phyloP scores from a whole-genome alignment of 2,329 filamentous ascomycete species.

The Fusarium humuli region DNA sequence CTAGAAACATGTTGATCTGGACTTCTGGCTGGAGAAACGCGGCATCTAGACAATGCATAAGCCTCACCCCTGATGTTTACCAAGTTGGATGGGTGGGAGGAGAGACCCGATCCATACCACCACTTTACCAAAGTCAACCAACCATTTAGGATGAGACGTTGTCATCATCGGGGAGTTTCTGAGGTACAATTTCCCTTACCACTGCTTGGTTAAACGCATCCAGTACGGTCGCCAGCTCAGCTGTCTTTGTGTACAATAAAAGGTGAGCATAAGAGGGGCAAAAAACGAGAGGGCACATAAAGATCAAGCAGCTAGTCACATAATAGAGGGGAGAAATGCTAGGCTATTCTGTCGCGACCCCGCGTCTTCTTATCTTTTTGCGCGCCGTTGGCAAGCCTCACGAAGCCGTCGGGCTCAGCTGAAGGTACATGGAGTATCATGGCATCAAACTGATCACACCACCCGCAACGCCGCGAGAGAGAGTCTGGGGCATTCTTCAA shows the following conservation, averaged over 20 bases:
- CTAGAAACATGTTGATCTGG: background rate
- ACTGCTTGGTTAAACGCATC: background rate
- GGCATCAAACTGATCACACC: background rate
- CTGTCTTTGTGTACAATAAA: background rate
- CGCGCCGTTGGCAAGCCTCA: background rate
- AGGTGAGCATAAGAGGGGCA: background rate
- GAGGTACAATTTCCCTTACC: background rate
- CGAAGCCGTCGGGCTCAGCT: background rate
- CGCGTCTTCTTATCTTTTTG: background rate
- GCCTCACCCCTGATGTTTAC: background rate
- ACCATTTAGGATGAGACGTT: background rate
- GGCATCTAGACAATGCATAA: background rate
- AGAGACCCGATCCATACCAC: background rate
- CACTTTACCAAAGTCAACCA: background rate
- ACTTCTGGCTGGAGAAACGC: background rate
- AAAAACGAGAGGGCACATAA: background rate
- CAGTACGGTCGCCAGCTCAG: background rate
- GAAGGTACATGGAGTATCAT: background rate
- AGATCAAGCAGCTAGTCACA: background rate
- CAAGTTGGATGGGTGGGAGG: background rate
- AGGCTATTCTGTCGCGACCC: background rate
- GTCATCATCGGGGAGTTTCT: background rate
- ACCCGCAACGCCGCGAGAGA: background rate
- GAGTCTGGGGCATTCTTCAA: background rate
- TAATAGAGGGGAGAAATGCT: background rate